Conservation (phyloP, 306 rosid species). For the Gillenia trifoliata region DNA sequence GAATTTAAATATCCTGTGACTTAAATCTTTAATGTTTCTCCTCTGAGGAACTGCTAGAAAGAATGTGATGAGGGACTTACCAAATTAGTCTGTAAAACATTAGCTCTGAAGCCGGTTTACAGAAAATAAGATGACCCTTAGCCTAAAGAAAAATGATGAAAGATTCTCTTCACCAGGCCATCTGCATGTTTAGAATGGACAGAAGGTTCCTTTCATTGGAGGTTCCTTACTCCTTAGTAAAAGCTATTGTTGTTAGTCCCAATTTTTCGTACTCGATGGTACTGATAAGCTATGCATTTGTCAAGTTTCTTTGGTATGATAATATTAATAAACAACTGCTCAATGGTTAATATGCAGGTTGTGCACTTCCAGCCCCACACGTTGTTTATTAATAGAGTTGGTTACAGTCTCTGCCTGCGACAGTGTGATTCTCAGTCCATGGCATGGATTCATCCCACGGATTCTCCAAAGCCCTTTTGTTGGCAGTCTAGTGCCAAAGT, state of each 20-base stretch:
- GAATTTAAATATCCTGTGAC: conserved; percentile 11
- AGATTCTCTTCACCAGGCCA: not conserved
- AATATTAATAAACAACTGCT: conserved; percentile 10
- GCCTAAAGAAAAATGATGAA: not conserved
- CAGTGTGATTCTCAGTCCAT: conserved; percentile 77
- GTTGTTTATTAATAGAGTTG: conserved; percentile 74
- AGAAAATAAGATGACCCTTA: not conserved
- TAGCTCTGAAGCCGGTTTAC: not conserved
- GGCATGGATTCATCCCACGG: conserved; percentile 82
- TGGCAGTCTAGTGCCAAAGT: conserved; percentile 81
- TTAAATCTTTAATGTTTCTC: not conserved
- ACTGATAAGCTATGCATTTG: not conserved
- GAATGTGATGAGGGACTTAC: not conserved
- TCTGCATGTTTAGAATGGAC: not conserved
- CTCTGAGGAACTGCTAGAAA: not conserved
- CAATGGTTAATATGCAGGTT: conserved; percentile 55
- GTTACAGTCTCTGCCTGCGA: conserved; percentile 80
- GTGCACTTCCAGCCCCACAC: conserved; percentile 85
- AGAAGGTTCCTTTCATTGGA: not conserved
- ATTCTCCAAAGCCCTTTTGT: conserved; percentile 77
- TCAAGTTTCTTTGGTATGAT: not conserved
- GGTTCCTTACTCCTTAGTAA: not conserved
- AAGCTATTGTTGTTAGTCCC: not conserved
- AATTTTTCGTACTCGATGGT: not conserved
- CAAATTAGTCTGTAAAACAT: not conserved